Evolutionary conservation across 1,284 basidiomycete genomes (phyloP).

Genomic region (Ceratobasidium sp.): DNA sequence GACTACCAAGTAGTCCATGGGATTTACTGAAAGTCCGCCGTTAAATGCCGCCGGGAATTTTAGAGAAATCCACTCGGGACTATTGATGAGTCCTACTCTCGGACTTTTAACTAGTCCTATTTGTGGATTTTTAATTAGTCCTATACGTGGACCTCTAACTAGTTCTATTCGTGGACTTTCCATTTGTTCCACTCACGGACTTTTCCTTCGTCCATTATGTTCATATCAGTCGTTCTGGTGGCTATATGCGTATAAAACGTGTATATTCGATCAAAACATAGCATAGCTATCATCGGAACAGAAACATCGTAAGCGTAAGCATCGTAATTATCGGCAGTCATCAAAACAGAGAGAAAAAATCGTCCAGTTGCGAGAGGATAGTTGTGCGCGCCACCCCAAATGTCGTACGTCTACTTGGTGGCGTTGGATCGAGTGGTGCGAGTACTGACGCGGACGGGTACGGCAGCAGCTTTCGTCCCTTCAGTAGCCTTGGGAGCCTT

Average conservation of each 20-base stretch:
- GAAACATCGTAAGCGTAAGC: not conserved
- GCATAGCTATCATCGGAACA: not conserved
- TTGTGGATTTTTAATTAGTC: too few species aligned
- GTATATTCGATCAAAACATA: not conserved
- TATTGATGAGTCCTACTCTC: too few species aligned
- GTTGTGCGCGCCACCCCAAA: too few species aligned
- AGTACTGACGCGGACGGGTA: not conserved
- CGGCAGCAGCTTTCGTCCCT: not conserved
- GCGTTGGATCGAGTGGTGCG: not conserved
- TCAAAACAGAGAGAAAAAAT: not conserved
- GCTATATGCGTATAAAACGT: slow-evolving; percentile 5
- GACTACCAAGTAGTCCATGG: too few species aligned
- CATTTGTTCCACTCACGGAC: not conserved
- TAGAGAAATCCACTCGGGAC: not conserved
- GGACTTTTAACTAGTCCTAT: too few species aligned
- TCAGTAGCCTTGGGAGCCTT: not conserved
- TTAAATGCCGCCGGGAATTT: not conserved
- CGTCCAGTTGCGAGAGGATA: not conserved
- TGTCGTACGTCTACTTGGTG: too few species aligned
- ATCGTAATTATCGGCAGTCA: not conserved
- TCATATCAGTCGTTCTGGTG: not conserved
- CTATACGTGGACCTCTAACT: too few species aligned
- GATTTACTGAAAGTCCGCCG: too few species aligned
- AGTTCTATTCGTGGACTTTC: too few species aligned
- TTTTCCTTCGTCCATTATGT: not conserved